Evolutionary conservation across 495 filamentous ascomycete genomes (phyloP).

Genomic region (Tirmania nivea): DNA sequence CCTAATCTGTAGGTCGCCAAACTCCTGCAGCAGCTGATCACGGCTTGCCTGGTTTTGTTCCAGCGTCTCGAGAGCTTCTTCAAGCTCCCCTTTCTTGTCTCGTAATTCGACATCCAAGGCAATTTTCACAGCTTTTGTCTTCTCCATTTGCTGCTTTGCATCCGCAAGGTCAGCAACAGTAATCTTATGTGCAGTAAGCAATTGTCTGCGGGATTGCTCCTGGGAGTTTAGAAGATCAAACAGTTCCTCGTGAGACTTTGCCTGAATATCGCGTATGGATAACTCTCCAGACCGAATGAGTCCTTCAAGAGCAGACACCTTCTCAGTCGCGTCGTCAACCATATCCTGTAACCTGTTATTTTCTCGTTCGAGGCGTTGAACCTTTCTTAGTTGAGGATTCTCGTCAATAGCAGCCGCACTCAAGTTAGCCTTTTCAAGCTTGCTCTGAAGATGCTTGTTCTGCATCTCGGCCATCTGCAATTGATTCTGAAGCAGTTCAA

Average conservation of each 20-base stretch:
- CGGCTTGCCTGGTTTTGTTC: constrained; percentile 72
- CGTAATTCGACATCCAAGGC: constrained; percentile 74
- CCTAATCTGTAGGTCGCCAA: constrained; percentile 80
- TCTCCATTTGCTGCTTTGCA: constrained; percentile 67
- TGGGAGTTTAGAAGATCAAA: constrained; percentile 86
- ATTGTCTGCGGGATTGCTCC: constrained; percentile 61
- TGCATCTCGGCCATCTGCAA: constrained; percentile 91
- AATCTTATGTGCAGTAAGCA: constrained; percentile 68
- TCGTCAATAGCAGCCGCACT: constrained; percentile 50
- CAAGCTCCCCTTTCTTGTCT: constrained; percentile 61
- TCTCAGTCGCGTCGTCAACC: constrained; percentile 84
- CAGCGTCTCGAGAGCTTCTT: constrained; percentile 49
- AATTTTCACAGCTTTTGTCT: constrained; percentile 55
- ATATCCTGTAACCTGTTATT: constrained; percentile 85
- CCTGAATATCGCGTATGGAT: constrained; percentile 75
- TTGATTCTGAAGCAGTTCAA: constrained; percentile 86
- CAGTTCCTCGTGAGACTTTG: constrained; percentile 83
- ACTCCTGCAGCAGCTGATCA: constrained; percentile 75
- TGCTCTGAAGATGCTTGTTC: constrained; percentile 79
- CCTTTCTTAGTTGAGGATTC: constrained; percentile 36
- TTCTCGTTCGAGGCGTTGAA: constrained; percentile 80
- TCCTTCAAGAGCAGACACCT: constrained; percentile 75
- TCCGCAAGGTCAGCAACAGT: constrained; percentile 66
- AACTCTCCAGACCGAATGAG: constrained; percentile 74
- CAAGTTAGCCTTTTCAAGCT: constrained; percentile 40